A percentile compares a stretch with the other conserved stretches of the same genome.
These are phyloP conservation scores for Picea engelmannii DNA, from an alignment of 83 land plant genomes.

Conservation along the genomic window DNA sequence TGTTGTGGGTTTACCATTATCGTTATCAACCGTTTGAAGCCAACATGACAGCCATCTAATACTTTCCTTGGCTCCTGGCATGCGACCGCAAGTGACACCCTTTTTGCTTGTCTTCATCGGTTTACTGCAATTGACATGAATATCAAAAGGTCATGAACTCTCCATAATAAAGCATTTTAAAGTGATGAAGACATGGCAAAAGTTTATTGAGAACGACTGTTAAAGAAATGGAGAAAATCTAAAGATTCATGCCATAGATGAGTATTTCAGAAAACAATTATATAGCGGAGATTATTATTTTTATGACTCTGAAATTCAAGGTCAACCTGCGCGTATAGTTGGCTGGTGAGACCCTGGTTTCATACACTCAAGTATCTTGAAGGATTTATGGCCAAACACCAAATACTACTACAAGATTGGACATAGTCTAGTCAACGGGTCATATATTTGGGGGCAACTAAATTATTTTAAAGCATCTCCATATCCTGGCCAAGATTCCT, in stretches of 20 bases:
- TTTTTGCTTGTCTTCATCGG: too few species aligned
- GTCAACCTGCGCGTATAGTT: conserved; percentile 86
- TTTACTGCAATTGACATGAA: too few species aligned
- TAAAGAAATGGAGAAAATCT: not conserved
- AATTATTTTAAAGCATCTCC: conserved; percentile 82
- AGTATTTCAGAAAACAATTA: not conserved
- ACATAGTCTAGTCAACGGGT: conserved; percentile 65
- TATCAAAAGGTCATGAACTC: too few species aligned
- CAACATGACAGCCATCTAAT: too few species aligned
- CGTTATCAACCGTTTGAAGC: too few species aligned
- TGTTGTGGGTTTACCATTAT: too few species aligned
- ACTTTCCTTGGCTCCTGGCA: too few species aligned
- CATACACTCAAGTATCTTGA: conserved; percentile 84
- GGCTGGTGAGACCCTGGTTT: conserved; percentile 98
- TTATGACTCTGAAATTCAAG: not conserved
- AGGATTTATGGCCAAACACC: conserved; percentile 79
- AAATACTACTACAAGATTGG: conserved; percentile 77
- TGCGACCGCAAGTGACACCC: too few species aligned
- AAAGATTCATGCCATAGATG: conserved; percentile 4
- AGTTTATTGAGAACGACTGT: too few species aligned
- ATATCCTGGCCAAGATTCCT: conserved; percentile 83
- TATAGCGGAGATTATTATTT: too few species aligned
- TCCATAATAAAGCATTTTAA: not conserved
- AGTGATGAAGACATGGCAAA: not conserved
- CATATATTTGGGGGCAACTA: conserved; percentile 59